Base-by-base conservation (phyloP, 2,329 filamentous ascomycete species). In the Madurella mycetomatis region DNA sequence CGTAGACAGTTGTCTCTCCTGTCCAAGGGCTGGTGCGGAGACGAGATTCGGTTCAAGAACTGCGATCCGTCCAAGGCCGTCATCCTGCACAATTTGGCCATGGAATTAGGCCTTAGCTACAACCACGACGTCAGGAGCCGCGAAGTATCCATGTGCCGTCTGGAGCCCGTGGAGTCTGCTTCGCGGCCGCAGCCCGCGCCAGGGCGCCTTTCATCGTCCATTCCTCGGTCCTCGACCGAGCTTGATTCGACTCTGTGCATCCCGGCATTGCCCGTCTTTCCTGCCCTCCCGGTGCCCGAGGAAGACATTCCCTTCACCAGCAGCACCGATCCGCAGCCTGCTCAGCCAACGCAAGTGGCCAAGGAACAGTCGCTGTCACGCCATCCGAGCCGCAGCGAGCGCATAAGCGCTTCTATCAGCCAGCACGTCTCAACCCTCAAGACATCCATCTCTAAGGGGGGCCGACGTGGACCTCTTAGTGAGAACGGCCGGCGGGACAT, bases 401-500 rank as follows among this genome's bases (percentile, higher is more conserved):
- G 62, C 25, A 59, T 64, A 39, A 57, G 43, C 15, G 57, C 60
- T 25, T 62, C 61, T 9, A 63, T 63, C 57, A 63, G 57, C 58
- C 60, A 62, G 17, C 61, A 63, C 42, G 57, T 63, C 5, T 62
- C 58, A 1, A 61, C 58, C 9, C 55, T 62, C 51, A 61, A 59
- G 37, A 59, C 60, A 9, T 61, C 62, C 34, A 60, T 64, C n/a
- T 44, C 60, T 32, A 64, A 64, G 2, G 63, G 66, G 8, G 66
- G 66, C 12, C 63, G 66, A 4, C 54, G 63, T 1, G 66, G 66
- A 0, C 66, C 66, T 0, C 59, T 68, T 5, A 67, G 60, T 9
- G 64, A 64, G 13, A 63, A 62, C 37, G 64, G 65, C 41, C 62
- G 66, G 4, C 63, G 64, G 9, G 65, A 64, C 41, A 68, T 68